Conservation (phyloP, 1,139 yeast species). For the Candida neerlandica region DNA sequence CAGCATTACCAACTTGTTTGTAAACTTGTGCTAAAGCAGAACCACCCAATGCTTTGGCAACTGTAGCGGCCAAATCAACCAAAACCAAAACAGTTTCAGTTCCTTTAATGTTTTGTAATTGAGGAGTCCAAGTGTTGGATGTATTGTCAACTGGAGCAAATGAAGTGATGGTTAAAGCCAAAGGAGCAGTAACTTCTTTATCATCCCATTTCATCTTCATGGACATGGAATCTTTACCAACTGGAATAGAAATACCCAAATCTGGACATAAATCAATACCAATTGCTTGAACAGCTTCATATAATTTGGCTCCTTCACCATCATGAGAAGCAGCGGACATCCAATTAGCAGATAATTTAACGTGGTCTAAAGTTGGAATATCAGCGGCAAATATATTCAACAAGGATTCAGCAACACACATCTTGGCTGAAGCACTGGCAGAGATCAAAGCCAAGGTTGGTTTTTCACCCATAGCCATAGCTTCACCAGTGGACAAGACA, state of each 20-base stretch:
- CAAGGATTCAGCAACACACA: conserved; percentile 94
- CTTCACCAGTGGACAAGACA: conserved; percentile 82
- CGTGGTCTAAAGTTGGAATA: conserved; percentile 69
- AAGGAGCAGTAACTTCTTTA: conserved; percentile 91
- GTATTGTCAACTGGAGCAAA: conserved; percentile 88
- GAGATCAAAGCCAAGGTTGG: conserved; percentile 89
- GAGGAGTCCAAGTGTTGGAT: conserved; percentile 94
- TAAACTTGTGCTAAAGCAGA: conserved; percentile 95
- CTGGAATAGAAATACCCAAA: conserved; percentile 90
- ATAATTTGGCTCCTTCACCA: conserved; percentile 94
- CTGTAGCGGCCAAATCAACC: conserved; percentile 74
- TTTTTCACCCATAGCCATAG: conserved; percentile 96
- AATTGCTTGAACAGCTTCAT: conserved; percentile 96
- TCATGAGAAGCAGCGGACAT: conserved; percentile 96
- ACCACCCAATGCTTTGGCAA: conserved; percentile 74
- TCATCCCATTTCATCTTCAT: conserved; percentile 99
- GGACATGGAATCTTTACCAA: conserved; percentile 98
- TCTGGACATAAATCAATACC: conserved; percentile 95
- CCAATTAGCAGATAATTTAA: conserved; percentile 97
- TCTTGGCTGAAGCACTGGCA: conserved; percentile 95
- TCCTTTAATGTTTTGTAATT: conserved; percentile 49
- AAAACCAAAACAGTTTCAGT: conserved; percentile 65
- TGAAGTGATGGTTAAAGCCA: conserved; percentile 90
- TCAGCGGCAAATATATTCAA: conserved; percentile 91
- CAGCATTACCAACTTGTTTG: conserved; percentile 77